These are phyloP conservation scores for Phyllosticta ampelicida DNA, from an alignment of 2,329 filamentous ascomycete species.

Conservation along the genomic window DNA sequence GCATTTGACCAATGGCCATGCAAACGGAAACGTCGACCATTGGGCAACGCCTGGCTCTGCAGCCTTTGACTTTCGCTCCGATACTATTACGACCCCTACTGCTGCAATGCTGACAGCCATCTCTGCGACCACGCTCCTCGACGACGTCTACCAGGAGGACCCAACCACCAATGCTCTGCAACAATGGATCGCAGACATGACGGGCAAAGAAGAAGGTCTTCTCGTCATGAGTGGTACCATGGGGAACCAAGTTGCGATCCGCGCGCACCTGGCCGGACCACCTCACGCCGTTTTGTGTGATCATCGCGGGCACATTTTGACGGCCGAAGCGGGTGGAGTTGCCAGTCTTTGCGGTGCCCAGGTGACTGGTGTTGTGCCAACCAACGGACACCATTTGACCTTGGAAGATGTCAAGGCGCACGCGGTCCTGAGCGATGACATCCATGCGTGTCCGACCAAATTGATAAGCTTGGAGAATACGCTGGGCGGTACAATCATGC, in stretches of 20 bases:
- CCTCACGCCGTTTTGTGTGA: constrained; percentile 76
- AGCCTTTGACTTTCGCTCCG: constrained; percentile 45
- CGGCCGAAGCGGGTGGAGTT: constrained; percentile 58
- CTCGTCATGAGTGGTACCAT: constrained; percentile 86
- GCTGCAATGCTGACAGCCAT: constrained; percentile 73
- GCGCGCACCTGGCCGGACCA: constrained; percentile 66
- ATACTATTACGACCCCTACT: constrained; percentile 28
- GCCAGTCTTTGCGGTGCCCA: constrained; percentile 62
- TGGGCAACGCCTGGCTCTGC: constrained; percentile 39
- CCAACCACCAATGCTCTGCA: constrained; percentile 68
- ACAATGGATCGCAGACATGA: constrained; percentile 58
- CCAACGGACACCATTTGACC: constrained; percentile 63
- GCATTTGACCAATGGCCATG: not conserved
- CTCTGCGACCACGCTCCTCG: constrained; percentile 59
- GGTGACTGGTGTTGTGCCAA: constrained; percentile 54
- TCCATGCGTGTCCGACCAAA: constrained; percentile 69
- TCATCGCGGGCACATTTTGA: constrained; percentile 63
- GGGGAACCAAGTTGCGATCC: constrained; percentile 81
- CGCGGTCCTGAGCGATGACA: constrained; percentile 54
- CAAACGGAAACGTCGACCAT: constrained; percentile 13
- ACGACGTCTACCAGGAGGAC: constrained; percentile 79
- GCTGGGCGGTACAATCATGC: constrained; percentile 67
- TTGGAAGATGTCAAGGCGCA: constrained; percentile 63
- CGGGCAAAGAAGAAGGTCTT: constrained; percentile 65
- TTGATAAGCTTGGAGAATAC: constrained; percentile 84